Evolutionary conservation across 805 yeast species (phyloP).

Genomic region (Sugiyamaella boreocaroliniensis): DNA sequence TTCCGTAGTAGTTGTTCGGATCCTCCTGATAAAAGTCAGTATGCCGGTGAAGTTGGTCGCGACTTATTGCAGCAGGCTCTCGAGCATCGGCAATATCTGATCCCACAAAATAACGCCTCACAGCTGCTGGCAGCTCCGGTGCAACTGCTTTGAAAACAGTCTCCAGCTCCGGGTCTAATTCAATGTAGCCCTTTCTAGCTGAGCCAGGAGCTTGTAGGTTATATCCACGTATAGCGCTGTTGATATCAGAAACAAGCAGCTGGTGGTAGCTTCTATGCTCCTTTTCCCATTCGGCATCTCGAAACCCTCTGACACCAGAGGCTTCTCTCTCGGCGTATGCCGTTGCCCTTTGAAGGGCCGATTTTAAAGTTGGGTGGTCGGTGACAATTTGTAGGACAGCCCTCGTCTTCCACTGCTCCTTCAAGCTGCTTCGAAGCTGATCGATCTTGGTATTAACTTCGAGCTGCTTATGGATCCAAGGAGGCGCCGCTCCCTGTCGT

Average conservation of each 20-base stretch:
- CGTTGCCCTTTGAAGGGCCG: constrained; percentile 7
- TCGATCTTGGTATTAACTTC: constrained; percentile 44
- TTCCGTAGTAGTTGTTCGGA: constrained; percentile 27
- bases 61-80: not conserved
- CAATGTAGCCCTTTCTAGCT: constrained; percentile 50
- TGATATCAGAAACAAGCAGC: constrained; percentile 36
- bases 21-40: constrained; percentile 19
- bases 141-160: constrained; percentile 34
- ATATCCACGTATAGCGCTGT: constrained; percentile 48
- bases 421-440: constrained; percentile 38
- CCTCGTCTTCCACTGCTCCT: constrained; percentile 11
- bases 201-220: constrained; percentile 58
- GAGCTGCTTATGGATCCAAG: constrained; percentile 81
- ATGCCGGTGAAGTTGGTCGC: not conserved
- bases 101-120: constrained; percentile 6
- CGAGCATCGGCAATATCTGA: not conserved
- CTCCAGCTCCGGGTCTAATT: constrained; percentile 39
- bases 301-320: not conserved
- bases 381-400: constrained; percentile 3
- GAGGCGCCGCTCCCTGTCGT: constrained; percentile 74
- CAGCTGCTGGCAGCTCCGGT: constrained; percentile 15
- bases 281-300: constrained; percentile 35
- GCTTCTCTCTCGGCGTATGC: constrained; percentile 10
- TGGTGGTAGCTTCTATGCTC: constrained; percentile 26
- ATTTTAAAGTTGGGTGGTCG: not conserved